Evolutionary conservation across 345 rosid genomes (phyloP).

Genomic region (Punica granatum): DNA sequence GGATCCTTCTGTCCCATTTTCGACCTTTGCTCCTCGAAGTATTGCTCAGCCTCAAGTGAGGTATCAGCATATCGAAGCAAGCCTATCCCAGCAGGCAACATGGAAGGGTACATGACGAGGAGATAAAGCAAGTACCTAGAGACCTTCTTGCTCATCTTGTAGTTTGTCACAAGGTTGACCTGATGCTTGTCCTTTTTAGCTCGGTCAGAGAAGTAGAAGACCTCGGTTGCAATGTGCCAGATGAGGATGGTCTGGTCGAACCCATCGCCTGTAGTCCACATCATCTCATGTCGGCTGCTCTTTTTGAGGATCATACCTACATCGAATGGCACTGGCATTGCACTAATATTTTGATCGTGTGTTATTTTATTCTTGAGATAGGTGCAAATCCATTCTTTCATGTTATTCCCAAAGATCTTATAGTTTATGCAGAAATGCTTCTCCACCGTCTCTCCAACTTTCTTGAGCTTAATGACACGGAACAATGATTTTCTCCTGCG

Average conservation of each 20-base stretch:
- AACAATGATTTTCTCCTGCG: background rate
- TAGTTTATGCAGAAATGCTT: too few relatives aligned
- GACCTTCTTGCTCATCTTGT: background rate
- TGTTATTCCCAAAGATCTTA: background rate
- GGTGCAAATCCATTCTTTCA: background rate
- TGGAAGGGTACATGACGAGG: constrained; percentile 11
- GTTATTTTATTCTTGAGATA: background rate
- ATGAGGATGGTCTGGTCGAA: too few relatives aligned
- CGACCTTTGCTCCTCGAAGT: background rate
- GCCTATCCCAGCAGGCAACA: constrained; percentile 8
- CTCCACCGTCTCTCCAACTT: background rate
- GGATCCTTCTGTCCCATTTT: background rate
- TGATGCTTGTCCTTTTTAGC: background rate
- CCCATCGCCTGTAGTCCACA: background rate
- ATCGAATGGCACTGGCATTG: too few relatives aligned
- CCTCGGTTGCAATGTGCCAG: background rate
- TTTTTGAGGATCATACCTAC: background rate
- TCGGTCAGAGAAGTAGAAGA: background rate
- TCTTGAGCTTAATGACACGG: background rate
- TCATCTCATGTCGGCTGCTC: background rate
- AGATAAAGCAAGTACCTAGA: constrained; percentile 12
- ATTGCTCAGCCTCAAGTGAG: constrained; percentile 2
- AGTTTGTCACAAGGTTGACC: background rate
- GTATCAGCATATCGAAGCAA: constrained; percentile 3
- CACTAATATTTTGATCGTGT: too few relatives aligned